Evolutionary conservation across 495 filamentous ascomycete species (phyloP), one percentile per base, ranked within the genome.

Genomic region (Talaromyces adpressus): DNA sequence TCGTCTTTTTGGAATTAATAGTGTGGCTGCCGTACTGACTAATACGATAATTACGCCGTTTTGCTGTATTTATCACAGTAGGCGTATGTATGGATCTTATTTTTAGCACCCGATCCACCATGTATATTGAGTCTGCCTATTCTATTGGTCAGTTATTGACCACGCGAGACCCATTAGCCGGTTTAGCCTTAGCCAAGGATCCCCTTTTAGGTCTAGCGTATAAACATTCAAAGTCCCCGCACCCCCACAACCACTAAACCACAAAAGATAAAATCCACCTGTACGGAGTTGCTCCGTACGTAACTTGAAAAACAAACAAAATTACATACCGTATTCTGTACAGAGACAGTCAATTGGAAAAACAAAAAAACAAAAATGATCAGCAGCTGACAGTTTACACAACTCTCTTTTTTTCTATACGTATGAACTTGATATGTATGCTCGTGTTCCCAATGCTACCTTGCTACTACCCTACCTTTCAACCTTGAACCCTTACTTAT

Each of bases 361-460:
- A 49, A 49, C 45, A 49, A 49, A 49, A 18, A 0, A 27, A 6
- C 30, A n/a, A 36, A 49, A 20, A 49, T 9, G 45, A 49, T 49
- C 45, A 49, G 45, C 45, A 12, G n/a, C 45, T 49, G 45, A 49
- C 45, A 56, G 52, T 56, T 56, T 23, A 56, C 27, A 12, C 52
- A 22, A n/a, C 27, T 25, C 52, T 56, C 52, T 56, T 56, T 18
- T 22, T 14, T 8, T 49, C n/a, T 8, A 2, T 49, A 9, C 14
- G 5, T 16, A 18, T 49, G 18, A 18, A 20, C 45, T 49, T 49
- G 45, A 49, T 49, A 49, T 49, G 45, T 56, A 56, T 27, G 22
- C 52, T 29, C 52, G 27, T 27, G 52, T 29, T 30, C 52, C 52
- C 52, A 22, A 56, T 56, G 52, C 52, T 56, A 56, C 52, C 52